Conservation (phyloP, 768 basidiomycete species). For the Naganishia vaughanmartiniae region DNA sequence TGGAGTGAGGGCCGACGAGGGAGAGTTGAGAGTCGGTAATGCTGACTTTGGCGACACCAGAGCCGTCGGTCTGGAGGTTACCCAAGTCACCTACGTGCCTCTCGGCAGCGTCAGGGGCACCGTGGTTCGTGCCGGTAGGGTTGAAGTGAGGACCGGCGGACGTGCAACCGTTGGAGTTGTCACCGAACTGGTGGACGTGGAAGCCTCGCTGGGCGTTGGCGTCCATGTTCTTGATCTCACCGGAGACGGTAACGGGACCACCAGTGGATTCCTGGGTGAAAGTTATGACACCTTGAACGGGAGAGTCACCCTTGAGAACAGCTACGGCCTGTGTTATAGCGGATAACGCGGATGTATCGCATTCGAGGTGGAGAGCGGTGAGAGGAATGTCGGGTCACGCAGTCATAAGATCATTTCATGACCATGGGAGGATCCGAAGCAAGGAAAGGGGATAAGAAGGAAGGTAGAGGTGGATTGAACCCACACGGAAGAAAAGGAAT, state of each 20-base stretch:
- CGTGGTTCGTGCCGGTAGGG: conserved; percentile 65
- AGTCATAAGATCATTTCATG: neutral
- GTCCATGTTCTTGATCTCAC: conserved; percentile 63
- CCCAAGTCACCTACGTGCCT: conserved; percentile 68
- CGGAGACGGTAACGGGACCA: conserved; percentile 63
- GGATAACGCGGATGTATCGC: neutral
- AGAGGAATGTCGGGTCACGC: neutral
- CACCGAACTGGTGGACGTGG: conserved; percentile 71
- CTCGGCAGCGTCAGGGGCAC: conserved; percentile 57
- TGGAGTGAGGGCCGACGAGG: conserved; percentile 65
- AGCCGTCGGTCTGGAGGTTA: conserved; percentile 64
- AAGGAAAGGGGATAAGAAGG: neutral
- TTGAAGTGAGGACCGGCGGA: conserved; percentile 78
- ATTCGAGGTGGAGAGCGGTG: neutral
- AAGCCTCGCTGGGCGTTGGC: conserved; percentile 66
- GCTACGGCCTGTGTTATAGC: conserved; percentile 58
- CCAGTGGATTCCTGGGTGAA: conserved; percentile 61
- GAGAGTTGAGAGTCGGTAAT: conserved; percentile 65
- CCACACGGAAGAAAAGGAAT: neutral
- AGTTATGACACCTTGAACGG: conserved; percentile 64
- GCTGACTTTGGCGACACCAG: conserved; percentile 62
- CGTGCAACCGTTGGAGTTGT: conserved; percentile 57
- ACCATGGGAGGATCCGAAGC: too few relatives aligned
- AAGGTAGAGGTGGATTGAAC: neutral
- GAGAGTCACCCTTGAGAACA: conserved; percentile 63